Base-by-base conservation (phyloP, 768 basidiomycete genomes). In the Termitomyces sp. region DNA sequence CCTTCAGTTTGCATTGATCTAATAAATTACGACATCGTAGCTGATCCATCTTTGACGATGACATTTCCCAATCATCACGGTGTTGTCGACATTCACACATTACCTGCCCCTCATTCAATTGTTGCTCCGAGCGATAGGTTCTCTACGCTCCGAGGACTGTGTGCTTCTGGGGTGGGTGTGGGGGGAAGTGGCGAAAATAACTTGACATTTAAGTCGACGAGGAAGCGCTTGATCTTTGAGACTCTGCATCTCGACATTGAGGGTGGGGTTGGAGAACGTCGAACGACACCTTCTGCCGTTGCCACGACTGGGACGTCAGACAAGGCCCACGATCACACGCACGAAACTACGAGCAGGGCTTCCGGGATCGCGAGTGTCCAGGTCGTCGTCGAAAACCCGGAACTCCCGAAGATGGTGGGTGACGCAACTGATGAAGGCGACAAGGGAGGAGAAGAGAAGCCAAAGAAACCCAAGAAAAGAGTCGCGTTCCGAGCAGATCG, bases 181-280 rank as follows among this genome's bases (percentile, higher is more conserved):
- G 80, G 81, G 7, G 88, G 86, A 0, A 85, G 85, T n/a, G 91
- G 95, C 8, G 95, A 98, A 71, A 98, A 98, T 73, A 98, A 98
- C 67, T 80, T 99, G 8, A 94, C 90, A 13, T 99, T 98, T 81
- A 91, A 88, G 70, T 90, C 92, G 67, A 97, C 88, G 67, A 79
- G 95, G 65, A 93, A 91, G 69, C 77, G 93, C 52, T 79, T 98
- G 58, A 75, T 95, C 23, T 84, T 98, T 65, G 96, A 98, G 75
- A 98, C 94, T 28, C 76, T 98, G 59, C 93, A 96, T 72, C 77
- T 96, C 28, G 88, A 90, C 69, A 76, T 91, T 40, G 91, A 95
- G 70, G 89, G 93, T n/a, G 90, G 93, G 16, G 84, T 93, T 30
- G 78, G 82, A 13, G 90, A 91, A 69, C 78, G 91, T 51, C 81